Base-by-base conservation (phyloP, 2,329 filamentous ascomycete genomes). In the Talaromyces sp. region DNA sequence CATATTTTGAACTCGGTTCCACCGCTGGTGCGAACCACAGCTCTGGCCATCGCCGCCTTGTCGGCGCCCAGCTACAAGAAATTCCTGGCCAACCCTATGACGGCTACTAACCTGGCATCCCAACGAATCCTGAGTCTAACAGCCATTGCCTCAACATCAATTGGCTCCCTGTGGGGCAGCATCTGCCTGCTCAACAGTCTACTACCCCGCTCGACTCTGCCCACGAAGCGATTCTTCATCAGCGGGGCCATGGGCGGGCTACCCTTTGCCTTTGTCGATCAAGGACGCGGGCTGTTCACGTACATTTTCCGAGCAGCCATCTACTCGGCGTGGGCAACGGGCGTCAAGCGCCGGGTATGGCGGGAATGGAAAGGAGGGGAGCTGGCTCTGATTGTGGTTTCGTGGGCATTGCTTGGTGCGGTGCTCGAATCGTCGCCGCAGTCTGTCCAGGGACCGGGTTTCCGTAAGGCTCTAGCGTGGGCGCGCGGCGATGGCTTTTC, bases 321-420 rank as follows among this genome's bases (percentile, higher is more conserved):
- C 31, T 90, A 96, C 72, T 90, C 86, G 41, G 75, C 92, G 52
- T 97, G 92, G 91, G 96, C 96, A 79, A 91, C 96, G 0, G 92
- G 92, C n/a, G 85, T 89, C 59, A 97, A 97, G 85, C 81, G 88
- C 35, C 84, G 91, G 1, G 91, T 91, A 86, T 96, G 93, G 91
- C 86, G 83, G 65, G 90, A 90, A 11, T 82, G 94, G 72, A 85
- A 83, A 68, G 89, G 90, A 41, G 92, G 92, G 0, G 93, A 97
- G 74, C 85, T 97, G 5, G 84, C 88, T 78, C 78, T 97, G 3
- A 92, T 97, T 69, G 88, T 93, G 17, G 74, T 86, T 19, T 89
- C 91, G 54, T 80, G 96, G 75, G 90, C 90, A 67, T 75, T 92
- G 19, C 85, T 92, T 19, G 91, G 92, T 59, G 84, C 85, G 9